Evolutionary conservation across 2,329 filamentous ascomycete genomes (phyloP), one percentile per base, ranked within the genome.

Genomic region (Volutella citrinella): DNA sequence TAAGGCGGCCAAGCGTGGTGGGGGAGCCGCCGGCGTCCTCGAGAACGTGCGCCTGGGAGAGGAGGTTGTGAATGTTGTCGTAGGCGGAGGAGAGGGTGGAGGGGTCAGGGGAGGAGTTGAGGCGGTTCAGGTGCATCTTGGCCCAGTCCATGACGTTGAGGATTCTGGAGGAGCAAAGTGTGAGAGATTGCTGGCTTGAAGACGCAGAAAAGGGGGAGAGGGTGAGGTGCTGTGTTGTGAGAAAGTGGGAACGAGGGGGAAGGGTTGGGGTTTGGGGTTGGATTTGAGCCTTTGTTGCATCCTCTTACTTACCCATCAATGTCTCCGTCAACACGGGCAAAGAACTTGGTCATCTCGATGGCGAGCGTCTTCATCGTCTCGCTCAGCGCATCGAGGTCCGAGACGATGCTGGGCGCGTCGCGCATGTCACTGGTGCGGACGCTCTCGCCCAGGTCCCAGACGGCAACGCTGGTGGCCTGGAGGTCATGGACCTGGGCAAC

Each of bases 131-230:
- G 60, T 96, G 89, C 46, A 89, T 81, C 55, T 84, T 84, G 11
- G 88, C 87, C 91, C 91, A 96, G 57, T 95, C 88, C 89, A 97
- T 96, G 32, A 94, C 88, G 41, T 93, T 84, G 21, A 97, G 74
- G 48, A 96, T 95, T 40, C 84, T 83, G 52, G 27, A 24, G 22
- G 12, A 29, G 26, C n/a, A n/a, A n/a, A n/a, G n/a, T n/a, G n/a
- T n/a, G n/a, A n/a, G n/a, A n/a, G n/a, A n/a, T n/a, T n/a, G n/a
- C n/a, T n/a, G n/a, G n/a, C n/a, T n/a, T n/a, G n/a, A n/a, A n/a
- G n/a, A n/a, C n/a, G 15, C 25, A 30, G 13, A 10, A 29, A 18
- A 29, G 15, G 24, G 13, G 18, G n/a, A 12, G 13, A 27, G 14
- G 30, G 32, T 46, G 33, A 49, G 44, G 45, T 14, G 27, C 5